phyloP scores from a whole-genome alignment of 495 filamentous ascomycete species.

The Trichoderma asperelloides region DNA sequence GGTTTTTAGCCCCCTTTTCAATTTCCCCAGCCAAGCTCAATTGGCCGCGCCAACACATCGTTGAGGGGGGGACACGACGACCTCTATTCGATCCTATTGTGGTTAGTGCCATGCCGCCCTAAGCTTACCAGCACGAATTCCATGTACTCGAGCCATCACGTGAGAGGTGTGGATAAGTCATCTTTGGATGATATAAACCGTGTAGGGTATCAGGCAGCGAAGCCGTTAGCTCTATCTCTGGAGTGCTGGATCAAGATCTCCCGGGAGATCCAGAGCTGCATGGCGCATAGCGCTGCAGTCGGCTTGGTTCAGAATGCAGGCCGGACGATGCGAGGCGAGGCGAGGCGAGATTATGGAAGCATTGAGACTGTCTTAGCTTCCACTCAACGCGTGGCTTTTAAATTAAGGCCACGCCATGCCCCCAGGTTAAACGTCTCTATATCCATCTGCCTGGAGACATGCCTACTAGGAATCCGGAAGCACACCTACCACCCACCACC shows the following conservation, averaged over 20 bases:
- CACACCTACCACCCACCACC: no score
- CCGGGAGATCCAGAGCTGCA: constrained; percentile 5
- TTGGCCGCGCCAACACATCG: constrained; percentile 4
- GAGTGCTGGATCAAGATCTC: not conserved
- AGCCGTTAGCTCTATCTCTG: not conserved
- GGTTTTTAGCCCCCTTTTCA: constrained; percentile 4
- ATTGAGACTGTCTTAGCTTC: not conserved
- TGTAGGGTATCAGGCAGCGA: not conserved
- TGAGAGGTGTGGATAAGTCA: not conserved
- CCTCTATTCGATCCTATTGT: not conserved
- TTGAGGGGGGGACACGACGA: constrained; percentile 2
- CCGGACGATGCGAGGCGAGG: not conserved
- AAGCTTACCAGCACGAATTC: not conserved
- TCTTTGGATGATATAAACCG: not conserved
- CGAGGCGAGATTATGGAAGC: not conserved
- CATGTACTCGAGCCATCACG: not conserved
- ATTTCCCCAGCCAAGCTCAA: constrained; percentile 7
- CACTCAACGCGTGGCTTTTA: not conserved
- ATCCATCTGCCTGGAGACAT: not conserved
- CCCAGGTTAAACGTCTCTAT: not conserved
- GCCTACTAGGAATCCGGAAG: no score
- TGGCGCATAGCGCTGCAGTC: not conserved
- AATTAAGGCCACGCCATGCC: no score
- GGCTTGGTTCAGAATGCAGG: not conserved
- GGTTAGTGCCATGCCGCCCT: not conserved